A percentile compares a stretch with the other conserved stretches of the same genome.
phyloP scores from a whole-genome alignment of 2,329 filamentous ascomycete species.

The Sclerotinia nivalis region DNA sequence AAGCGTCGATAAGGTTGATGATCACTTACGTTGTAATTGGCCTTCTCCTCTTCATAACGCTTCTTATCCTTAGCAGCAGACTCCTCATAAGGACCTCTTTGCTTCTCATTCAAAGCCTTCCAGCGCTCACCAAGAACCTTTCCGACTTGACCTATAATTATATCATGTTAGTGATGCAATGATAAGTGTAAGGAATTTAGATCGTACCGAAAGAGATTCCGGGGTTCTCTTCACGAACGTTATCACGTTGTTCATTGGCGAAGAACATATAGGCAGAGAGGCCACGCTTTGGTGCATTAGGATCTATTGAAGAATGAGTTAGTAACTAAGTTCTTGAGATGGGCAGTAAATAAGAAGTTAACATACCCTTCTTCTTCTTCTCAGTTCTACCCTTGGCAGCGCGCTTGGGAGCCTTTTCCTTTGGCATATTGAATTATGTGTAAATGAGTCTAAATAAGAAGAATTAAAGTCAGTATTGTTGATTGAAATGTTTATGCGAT shows the following conservation, averaged over 20 bases:
- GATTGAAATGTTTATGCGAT: conserved; percentile 25
- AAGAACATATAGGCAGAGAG: conserved; percentile 99
- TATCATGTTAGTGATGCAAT: conserved; percentile 25
- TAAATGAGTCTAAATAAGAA: conserved; percentile 27
- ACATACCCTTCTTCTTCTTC: conserved; percentile 75
- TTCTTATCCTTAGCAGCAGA: conserved; percentile 98
- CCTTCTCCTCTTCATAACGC: conserved; percentile 98
- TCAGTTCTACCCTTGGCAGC: conserved; percentile 59
- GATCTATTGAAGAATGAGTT: conserved; percentile 56
- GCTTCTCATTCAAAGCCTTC: conserved; percentile 94
- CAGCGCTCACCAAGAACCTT: conserved; percentile 98
- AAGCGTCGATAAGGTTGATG: conserved; percentile 30
- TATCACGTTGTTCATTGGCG: conserved; percentile 98
- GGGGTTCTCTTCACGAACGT: conserved; percentile 96
- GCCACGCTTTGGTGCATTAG: conserved; percentile 97
- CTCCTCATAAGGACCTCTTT: conserved; percentile 90
- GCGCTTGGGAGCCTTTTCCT: conserved; percentile 63
- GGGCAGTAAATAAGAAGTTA: not conserved
- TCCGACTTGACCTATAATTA: conserved; percentile 77
- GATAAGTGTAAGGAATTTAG: not conserved
- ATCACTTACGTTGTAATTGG: conserved; percentile 77
- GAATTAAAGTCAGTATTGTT: conserved; percentile 30
- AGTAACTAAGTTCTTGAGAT: conserved; percentile 26
- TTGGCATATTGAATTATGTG: conserved; percentile 58
- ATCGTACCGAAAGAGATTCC: conserved; percentile 88